A percentile compares a stretch with the other conserved stretches of the same genome.
Conservation (phyloP, 768 basidiomycete genomes). For the Mycena olivaceomarginata region DNA sequence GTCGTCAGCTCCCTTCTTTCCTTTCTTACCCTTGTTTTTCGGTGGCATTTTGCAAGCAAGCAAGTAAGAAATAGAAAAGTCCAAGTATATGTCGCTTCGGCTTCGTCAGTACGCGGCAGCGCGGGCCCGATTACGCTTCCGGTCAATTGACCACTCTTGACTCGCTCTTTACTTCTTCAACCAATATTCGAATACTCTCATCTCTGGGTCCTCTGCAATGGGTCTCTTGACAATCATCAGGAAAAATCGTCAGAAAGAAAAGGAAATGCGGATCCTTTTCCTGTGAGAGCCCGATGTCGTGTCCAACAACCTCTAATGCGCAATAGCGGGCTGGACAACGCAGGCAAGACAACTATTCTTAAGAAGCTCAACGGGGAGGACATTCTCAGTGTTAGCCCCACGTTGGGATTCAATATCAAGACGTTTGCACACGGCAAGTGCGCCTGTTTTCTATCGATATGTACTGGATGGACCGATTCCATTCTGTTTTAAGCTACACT, state of each 20-base stretch:
- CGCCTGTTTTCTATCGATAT: slow-evolving; percentile 54
- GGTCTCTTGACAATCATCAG: slow-evolving; percentile 97
- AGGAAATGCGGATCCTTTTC: slow-evolving; percentile 97
- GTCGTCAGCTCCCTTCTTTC: slow-evolving; percentile 83
- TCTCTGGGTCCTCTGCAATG: slow-evolving; percentile 64
- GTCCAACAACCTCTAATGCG: slow-evolving; percentile 43
- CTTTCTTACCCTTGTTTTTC: slow-evolving; percentile 91
- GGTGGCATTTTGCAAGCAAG: slow-evolving; percentile 64
- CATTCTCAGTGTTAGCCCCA: slow-evolving; percentile 91
- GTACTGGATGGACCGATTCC: slow-evolving; percentile 34
- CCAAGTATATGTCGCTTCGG: slow-evolving; percentile 17
- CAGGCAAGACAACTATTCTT: slow-evolving; percentile 98
- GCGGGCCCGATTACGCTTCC: slow-evolving; percentile 16
- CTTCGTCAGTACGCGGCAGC: not conserved
- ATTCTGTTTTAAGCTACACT: slow-evolving; percentile 71
- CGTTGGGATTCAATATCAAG: slow-evolving; percentile 99
- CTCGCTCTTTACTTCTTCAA: not conserved
- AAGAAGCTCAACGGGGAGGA: slow-evolving; percentile 97
- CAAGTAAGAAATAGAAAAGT: slow-evolving; percentile 31
- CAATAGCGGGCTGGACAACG: slow-evolving; percentile 95
- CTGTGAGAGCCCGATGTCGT: slow-evolving; percentile 70
- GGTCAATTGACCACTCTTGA: slow-evolving; percentile 3
- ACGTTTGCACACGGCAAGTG: slow-evolving; percentile 95
- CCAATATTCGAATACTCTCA: not conserved
- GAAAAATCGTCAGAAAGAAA: slow-evolving; percentile 96